Evolutionary conservation across 1,139 yeast genomes (phyloP), one percentile per base, ranked within the genome.

Genomic region (Zygosaccharomyces pseudobailii): DNA sequence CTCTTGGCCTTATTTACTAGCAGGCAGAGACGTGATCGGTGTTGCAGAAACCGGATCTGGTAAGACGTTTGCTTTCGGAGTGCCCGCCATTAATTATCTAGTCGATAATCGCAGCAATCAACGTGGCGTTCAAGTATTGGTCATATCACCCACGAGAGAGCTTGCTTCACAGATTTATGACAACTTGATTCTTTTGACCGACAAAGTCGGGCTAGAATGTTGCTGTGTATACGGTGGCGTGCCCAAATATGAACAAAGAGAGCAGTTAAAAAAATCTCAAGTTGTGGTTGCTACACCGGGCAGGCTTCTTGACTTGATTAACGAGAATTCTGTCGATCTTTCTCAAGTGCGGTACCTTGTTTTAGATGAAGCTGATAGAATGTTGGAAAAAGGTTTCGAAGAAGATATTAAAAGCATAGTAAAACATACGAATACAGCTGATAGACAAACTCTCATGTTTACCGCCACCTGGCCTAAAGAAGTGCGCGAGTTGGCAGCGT

Each of bases 1-100:
- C 30, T 79, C 97, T 9, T 92, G 98, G 98, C 99, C 99, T 55
- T 89, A 80, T 63, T 71, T 94, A 45, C 72, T 92, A 45, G 71
- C 80, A 30, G 86, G 87, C 19, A 78, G 84, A 55, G 98, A 92
- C 66, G 96, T 90, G 33, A 80, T 92, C 55, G 98, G 98, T 64
- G 97, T 94, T 52, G 98, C 98, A 25, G 97, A 92, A 71, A 92
- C 98, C 8, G 98, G 98, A 40, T 88, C 96, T 0, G 98, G 98
- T 62, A 92, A 92, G 69, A 92, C 98, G 0, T 84, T 90, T 69
- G 97, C 97, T 1, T 92, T 92, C 66, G 96, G 97, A 62, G 95
- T 92, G 17, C 99, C 99, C 38, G 97, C 97, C n/a, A 78, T 92
- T 49, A 78, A 88, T 66, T 82, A 82, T 55, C 71, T 89, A 34